A percentile compares a stretch with the other conserved stretches of the same genome.
These are phyloP conservation scores for Macrolepiota dolichaula DNA, from an alignment of 768 basidiomycete species.

Conservation along the genomic window DNA sequence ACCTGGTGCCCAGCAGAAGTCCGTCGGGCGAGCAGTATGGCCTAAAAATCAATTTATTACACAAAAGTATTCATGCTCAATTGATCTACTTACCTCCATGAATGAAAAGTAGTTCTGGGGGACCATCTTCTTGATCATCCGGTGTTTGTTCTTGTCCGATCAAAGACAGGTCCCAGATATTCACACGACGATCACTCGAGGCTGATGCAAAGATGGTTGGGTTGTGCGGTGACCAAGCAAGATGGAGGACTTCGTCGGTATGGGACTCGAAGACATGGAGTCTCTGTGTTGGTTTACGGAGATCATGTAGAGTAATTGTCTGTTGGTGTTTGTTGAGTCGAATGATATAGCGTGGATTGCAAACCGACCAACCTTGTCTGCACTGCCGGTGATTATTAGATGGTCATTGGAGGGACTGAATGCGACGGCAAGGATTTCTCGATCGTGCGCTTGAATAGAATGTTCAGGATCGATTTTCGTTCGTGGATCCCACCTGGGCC, in stretches of 20 bases:
- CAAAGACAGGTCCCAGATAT: slow-evolving; percentile 89
- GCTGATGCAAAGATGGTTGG: slow-evolving; percentile 93
- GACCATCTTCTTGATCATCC: slow-evolving; percentile 97
- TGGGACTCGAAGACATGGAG: slow-evolving; percentile 92
- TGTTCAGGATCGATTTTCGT: slow-evolving; percentile 63
- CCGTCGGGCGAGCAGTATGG: slow-evolving; percentile 86
- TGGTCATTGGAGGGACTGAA: slow-evolving; percentile 83
- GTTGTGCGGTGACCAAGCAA: slow-evolving; percentile 94
- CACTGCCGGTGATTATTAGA: slow-evolving; percentile 86
- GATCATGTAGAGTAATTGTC: slow-evolving; percentile 89
- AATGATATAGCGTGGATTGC: not conserved
- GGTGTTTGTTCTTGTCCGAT: slow-evolving; percentile 97
- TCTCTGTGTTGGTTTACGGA: slow-evolving; percentile 66
- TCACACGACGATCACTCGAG: slow-evolving; percentile 88
- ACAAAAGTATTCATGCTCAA: too few relatives aligned
- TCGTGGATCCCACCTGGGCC: slow-evolving; percentile 87
- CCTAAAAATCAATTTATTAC: slow-evolving; percentile 37
- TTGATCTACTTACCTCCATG: slow-evolving; percentile 68
- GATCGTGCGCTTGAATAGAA: slow-evolving; percentile 81
- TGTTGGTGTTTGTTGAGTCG: slow-evolving; percentile 26
- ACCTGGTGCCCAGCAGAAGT: slow-evolving; percentile 94
- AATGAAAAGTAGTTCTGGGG: slow-evolving; percentile 92
- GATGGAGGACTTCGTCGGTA: slow-evolving; percentile 89
- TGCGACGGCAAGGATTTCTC: slow-evolving; percentile 87
- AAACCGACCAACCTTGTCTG: slow-evolving; percentile 69